A percentile compares a stretch with the other conserved stretches of the same genome.
phyloP scores from a whole-genome alignment of 2,329 filamentous ascomycete species.

The Fusarium phyllophilum region DNA sequence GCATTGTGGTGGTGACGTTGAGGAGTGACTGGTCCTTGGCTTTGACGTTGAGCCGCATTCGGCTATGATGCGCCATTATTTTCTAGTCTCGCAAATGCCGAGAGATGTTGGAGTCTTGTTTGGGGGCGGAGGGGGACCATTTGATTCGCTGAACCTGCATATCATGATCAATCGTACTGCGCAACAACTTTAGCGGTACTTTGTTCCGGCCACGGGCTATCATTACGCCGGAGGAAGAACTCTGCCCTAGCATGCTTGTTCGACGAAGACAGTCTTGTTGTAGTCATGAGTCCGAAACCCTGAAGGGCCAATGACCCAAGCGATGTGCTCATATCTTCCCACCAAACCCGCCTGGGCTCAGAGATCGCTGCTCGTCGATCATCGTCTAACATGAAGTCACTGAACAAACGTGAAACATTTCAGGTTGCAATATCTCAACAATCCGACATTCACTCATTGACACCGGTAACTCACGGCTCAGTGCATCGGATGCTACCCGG shows the following conservation, averaged over 20 bases:
- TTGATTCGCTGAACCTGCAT: not conserved
- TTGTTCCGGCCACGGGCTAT: not conserved
- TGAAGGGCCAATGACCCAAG: not conserved
- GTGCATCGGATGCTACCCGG: conserved; percentile 19
- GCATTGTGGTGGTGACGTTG: conserved; percentile 1
- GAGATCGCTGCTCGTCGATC: not conserved
- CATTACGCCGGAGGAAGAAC: not conserved
- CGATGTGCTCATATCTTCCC: not conserved
- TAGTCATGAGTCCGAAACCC: no score
- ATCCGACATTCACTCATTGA: not conserved
- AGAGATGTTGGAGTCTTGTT: not conserved
- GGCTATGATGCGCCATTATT: not conserved
- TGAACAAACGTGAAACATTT: conserved; percentile 3
- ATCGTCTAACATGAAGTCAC: not conserved
- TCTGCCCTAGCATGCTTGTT: not conserved
- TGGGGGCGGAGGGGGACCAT: not conserved
- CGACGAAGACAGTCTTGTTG: not conserved
- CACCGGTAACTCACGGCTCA: conserved; percentile 23
- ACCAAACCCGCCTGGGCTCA: not conserved
- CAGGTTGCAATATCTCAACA: not conserved
- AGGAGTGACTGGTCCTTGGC: not conserved
- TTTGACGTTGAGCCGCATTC: conserved; percentile 8
- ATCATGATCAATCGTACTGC: no score
- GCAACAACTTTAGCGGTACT: not conserved
- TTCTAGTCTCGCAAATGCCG: not conserved